Base-by-base conservation (phyloP, 352 stramenopile genomes). In the Pythium monospermum region DNA sequence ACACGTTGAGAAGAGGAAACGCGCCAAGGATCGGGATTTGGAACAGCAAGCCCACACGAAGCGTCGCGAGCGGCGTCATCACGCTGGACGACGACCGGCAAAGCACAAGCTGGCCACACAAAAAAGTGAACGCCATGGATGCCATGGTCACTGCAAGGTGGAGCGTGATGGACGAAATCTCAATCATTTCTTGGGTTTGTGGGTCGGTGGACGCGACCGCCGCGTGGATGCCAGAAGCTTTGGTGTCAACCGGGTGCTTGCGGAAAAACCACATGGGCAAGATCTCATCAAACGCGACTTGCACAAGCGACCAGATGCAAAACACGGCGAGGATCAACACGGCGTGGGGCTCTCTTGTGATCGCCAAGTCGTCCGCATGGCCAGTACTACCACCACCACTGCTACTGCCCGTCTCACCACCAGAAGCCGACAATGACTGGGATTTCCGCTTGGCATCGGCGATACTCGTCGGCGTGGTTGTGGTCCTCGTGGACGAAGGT, bases 201-300 rank as follows among this genome's bases (percentile, higher is more conserved):
- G n/a, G n/a, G 8, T 33, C 21, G 31, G 19, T 46, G 6, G 26
- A 23, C 15, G 40, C 49, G 2, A 16, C 22, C 1, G 44, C 59
- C 11, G 68, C 65, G 39, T 77, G 67, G 18, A 83, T 47, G 32
- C 30, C 57, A 16, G 60, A 73, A 19, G 64, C 73, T 12, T 59
- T 59, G 4, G 69, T 68, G 12, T 69, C 70, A n/a, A n/a, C n/a
- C 1, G 68, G 61, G 35, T 84, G 77, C 31, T 87, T 71, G 32
- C 80, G 76, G 65, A 91, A 88, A 44, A 89, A 83, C 81, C 77
- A 91, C 16, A 91, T 61, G 19, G 81, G 81, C 21, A 89, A 49
- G 53, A 91, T 76, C 46, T 91, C 77, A 45, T 91, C 81, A 35
- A 91, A 91, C 53, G 77, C 81, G 12, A 86, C 45, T 47, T 91